Percentiles rank a stretch among this genome's conserved stretches.
These are phyloP conservation scores for Chlorella vulgaris DNA, from an alignment of 139 green algal genomes.

Conservation along the genomic window DNA sequence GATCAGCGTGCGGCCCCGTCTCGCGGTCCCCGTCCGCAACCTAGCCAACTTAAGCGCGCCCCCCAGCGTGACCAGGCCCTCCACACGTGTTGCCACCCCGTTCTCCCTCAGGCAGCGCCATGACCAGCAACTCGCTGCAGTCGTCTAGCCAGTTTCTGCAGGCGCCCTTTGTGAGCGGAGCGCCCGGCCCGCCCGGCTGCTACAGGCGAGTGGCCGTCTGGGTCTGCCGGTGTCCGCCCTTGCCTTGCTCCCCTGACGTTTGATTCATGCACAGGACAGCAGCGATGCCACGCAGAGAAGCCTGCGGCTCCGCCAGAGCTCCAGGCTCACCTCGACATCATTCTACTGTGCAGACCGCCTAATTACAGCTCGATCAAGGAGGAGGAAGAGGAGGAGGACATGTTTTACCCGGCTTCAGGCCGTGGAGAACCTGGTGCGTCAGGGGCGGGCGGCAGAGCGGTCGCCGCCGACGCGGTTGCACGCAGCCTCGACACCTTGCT, in stretches of 20 bases:
- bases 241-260: too few species aligned
- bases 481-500: neutral
- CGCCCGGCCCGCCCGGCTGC: neutral
- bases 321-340: too few species aligned
- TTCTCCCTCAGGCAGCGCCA: too few species aligned
- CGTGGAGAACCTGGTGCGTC: neutral
- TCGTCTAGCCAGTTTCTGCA: neutral
- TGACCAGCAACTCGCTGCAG: neutral
- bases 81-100: too few species aligned
- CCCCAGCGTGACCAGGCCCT: too few species aligned
- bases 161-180: neutral
- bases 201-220: too few species aligned
- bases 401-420: neutral
- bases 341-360: neutral
- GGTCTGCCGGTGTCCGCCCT: neutral
- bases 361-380: neutral
- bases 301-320: too few species aligned
- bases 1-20: too few species aligned
- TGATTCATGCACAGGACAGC: too few species aligned
- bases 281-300: too few species aligned
- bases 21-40: too few species aligned
- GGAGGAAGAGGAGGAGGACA: slow-evolving; percentile 17
- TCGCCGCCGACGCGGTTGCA: neutral
- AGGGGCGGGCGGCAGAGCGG: neutral
- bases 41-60: too few species aligned